These are phyloP conservation scores for Citrullus colocynthis DNA, from an alignment of 306 rosid species.

Conservation along the genomic window DNA sequence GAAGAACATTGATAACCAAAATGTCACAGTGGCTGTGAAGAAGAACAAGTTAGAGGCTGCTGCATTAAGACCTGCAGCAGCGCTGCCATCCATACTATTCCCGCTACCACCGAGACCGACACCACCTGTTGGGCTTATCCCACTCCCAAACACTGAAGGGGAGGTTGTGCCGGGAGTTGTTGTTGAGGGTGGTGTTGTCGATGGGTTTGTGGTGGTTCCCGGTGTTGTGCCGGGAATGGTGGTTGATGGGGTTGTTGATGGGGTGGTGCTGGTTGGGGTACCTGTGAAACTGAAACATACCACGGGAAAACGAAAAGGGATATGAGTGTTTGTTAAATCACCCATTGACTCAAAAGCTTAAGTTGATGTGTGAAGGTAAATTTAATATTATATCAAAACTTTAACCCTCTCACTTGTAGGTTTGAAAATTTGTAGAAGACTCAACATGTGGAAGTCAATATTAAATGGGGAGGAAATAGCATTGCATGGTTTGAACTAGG, in stretches of 20 bases:
- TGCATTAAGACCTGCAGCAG: slow-evolving; percentile 15
- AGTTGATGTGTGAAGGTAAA: no score
- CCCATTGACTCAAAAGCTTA: no score
- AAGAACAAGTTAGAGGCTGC: slow-evolving; percentile 8
- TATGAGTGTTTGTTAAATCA: neutral
- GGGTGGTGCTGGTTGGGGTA: slow-evolving; percentile 17
- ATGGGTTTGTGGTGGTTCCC: slow-evolving; percentile 6
- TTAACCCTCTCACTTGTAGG: no score
- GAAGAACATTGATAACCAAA: slow-evolving; percentile 17
- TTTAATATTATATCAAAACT: no score
- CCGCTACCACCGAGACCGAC: slow-evolving; percentile 45
- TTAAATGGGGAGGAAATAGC: no score
- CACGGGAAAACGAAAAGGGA: neutral
- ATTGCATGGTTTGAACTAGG: no score
- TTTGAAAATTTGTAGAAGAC: no score
- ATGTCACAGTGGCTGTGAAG: slow-evolving; percentile 3
- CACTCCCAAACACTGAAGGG: slow-evolving; percentile 45
- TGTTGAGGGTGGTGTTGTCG: slow-evolving; percentile 12
- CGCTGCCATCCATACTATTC: slow-evolving; percentile 13
- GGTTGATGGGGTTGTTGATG: slow-evolving; percentile 15
- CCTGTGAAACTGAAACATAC: slow-evolving; percentile 47
- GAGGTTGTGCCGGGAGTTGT: slow-evolving; percentile 13
- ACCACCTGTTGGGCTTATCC: slow-evolving; percentile 61
- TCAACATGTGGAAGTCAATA: no score
- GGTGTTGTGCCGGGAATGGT: slow-evolving; percentile 2